Base-by-base conservation (phyloP, 768 basidiomycete species). In the Rhizopogon vulgaris region DNA sequence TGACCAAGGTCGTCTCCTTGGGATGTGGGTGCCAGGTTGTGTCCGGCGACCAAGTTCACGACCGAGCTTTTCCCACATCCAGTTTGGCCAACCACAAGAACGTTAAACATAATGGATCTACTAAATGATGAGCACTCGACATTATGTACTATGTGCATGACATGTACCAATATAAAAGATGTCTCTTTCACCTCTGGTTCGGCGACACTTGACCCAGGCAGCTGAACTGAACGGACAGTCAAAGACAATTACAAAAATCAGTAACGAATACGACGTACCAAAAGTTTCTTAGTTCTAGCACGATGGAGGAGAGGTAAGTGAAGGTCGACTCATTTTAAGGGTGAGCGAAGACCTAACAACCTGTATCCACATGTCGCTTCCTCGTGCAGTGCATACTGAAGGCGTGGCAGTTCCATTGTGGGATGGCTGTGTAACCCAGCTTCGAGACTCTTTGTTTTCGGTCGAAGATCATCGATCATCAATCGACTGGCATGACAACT, bases 11-110 rank as follows among this genome's bases (percentile, higher is more conserved):
- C 53, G 14, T 24, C 59, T 2, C 54, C 40, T 14, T 57, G 60
- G 3, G 71, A 71, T 8, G 67, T 60, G 1, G 49, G 34, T 1
- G 73, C 73, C 10, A 58, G 38, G 3, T 60, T 48, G 10, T 56
- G 32, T 11, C 61, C 67, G 2, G 61, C 59, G 48, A 67, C 56
- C 45, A 67, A 56, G 25, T 67, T 67, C 50, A 69, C 41, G 51
- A 67, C 49, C 0, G 65, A 69, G 40, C 65, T 67, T 52, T 67
- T 67, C 27, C 65, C 67, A 42, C 58, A 53, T n/a, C 66, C 66
- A 11, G 57, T 62, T 51, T 59, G 58, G 38, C 66, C 66, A 34
- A 69, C 59, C 10, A 67, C 24, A 18, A 54, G 58, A 15, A 69
- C 53, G n/a, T 60, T 59, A 32, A 22, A 46, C 12, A 38, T 38